phyloP scores from a whole-genome alignment of 257 asterid species.

The Datura wrightii region DNA sequence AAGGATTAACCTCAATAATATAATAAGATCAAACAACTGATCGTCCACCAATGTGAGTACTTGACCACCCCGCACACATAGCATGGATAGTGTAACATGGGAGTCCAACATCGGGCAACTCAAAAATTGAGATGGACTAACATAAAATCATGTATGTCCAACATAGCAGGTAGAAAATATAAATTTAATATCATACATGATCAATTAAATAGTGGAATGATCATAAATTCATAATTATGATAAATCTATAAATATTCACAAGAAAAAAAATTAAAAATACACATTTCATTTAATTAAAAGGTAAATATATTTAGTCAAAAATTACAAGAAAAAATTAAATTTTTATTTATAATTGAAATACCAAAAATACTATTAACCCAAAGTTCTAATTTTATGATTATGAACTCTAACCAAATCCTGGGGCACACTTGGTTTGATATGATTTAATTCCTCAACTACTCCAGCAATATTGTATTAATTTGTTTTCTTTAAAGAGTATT shows the following conservation, averaged over 20 bases:
- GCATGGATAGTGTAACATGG: too few species aligned
- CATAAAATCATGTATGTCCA: too few species aligned
- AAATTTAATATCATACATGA: too few species aligned
- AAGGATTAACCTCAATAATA: too few species aligned
- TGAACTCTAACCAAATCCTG: neutral
- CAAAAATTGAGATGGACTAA: too few species aligned
- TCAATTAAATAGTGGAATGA: neutral
- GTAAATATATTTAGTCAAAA: too few species aligned
- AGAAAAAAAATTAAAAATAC: neutral
- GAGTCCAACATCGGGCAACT: too few species aligned
- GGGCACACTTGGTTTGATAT: neutral
- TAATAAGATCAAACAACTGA: too few species aligned
- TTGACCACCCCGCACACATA: too few species aligned
- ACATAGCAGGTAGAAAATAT: too few species aligned
- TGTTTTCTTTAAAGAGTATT: neutral
- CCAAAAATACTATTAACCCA: neutral
- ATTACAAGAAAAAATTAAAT: too few species aligned
- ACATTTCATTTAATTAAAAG: neutral
- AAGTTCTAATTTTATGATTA: neutral
- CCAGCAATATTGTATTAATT: neutral
- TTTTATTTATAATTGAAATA: neutral
- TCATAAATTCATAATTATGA: neutral
- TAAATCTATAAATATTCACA: neutral
- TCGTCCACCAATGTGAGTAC: too few species aligned
- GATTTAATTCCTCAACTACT: constrained; percentile 12